Evolutionary conservation across 1,284 basidiomycete genomes (phyloP).

Genomic region (Rhodotorula sp.): DNA sequence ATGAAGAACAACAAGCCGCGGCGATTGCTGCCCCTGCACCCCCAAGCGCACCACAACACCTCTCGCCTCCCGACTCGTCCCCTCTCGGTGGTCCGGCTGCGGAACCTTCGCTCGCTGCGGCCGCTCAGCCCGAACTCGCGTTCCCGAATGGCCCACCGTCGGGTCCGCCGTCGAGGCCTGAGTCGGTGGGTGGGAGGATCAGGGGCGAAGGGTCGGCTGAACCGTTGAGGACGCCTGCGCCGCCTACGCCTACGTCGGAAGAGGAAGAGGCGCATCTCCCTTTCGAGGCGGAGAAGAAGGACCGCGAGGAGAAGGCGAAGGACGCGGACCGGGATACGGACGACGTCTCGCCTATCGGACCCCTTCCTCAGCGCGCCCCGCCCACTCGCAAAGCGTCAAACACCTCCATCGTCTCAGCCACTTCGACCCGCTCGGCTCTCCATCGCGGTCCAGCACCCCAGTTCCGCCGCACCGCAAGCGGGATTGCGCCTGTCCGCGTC

Average conservation of each 20-base stretch:
- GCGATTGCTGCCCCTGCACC: conserved; percentile 5
- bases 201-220: background rate
- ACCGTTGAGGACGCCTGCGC: too few species aligned
- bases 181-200: background rate
- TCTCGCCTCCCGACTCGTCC: conserved; percentile 3
- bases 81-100: background rate
- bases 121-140: conserved; percentile 13
- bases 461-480: conserved; percentile 27
- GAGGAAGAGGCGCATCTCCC: too few species aligned
- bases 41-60: conserved; percentile 6
- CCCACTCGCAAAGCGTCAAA: conserved; percentile 32
- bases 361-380: background rate
- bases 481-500: conserved; percentile 13
- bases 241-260: too few species aligned
- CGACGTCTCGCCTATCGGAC: background rate
- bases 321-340: background rate
- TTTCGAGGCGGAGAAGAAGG: too few species aligned
- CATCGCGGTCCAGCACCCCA: conserved; percentile 9
- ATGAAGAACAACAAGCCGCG: conserved; percentile 7
- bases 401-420: conserved; percentile 31
- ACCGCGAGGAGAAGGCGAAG: too few species aligned
- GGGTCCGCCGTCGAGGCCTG: background rate
- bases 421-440: conserved; percentile 27
- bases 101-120: conserved; percentile 9
- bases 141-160: conserved; percentile 3